Conservation (phyloP, 768 basidiomycete species). For the Chlorophyllum brunneum region DNA sequence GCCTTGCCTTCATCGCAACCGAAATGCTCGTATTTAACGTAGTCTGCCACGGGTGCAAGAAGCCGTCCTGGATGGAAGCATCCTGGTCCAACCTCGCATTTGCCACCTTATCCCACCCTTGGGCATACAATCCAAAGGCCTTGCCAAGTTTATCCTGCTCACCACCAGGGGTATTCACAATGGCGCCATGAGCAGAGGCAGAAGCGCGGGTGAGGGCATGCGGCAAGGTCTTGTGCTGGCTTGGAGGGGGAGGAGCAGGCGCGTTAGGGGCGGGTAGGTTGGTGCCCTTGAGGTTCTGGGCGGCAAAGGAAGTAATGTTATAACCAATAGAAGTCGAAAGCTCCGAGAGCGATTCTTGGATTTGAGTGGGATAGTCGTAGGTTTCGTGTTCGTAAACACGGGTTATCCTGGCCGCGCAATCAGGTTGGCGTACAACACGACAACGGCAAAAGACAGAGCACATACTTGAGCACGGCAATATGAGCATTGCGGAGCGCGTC, state of each 20-base stretch:
- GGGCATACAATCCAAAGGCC: conserved; percentile 74
- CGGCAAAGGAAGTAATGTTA: conserved; percentile 80
- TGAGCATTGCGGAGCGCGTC: conserved; percentile 87
- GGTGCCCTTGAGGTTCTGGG: conserved; percentile 84
- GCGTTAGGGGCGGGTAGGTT: conserved; percentile 70
- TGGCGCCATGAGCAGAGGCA: conserved; percentile 46
- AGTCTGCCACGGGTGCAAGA: conserved; percentile 83
- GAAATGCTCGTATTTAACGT: conserved; percentile 80
- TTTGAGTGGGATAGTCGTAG: conserved; percentile 87
- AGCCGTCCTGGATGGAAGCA: conserved; percentile 56
- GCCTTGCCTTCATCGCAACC: conserved; percentile 90
- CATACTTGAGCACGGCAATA: conserved; percentile 71
- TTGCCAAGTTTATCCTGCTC: conserved; percentile 67
- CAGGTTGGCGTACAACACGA: neutral
- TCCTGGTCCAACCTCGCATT: conserved; percentile 81
- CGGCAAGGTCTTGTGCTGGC: conserved; percentile 93
- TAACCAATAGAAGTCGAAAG: conserved; percentile 67
- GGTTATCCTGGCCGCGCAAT: conserved; percentile 57
- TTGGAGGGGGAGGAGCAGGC: conserved; percentile 48
- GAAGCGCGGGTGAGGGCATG: conserved; percentile 90
- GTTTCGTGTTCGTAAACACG: conserved; percentile 86
- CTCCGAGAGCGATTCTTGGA: conserved; percentile 79
- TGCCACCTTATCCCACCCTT: conserved; percentile 80
- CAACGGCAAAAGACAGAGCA: conserved; percentile 8
- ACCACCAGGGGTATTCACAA: conserved; percentile 35